Conservation (phyloP, 495 filamentous ascomycete species). For the Penicillium arizonense region DNA sequence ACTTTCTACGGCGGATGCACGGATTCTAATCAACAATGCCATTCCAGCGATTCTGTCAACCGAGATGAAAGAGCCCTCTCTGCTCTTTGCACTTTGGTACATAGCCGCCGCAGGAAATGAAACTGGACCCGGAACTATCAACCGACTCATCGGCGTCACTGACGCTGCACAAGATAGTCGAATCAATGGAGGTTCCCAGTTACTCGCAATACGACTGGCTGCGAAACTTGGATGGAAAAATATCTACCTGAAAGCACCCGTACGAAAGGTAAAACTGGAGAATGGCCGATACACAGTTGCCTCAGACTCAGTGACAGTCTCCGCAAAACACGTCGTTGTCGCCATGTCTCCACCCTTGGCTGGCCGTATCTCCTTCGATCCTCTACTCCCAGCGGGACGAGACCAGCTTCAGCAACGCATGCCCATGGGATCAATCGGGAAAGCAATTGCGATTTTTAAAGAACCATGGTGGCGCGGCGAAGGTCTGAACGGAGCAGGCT, state of each 20-base stretch:
- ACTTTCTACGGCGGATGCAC: conserved; percentile 2
- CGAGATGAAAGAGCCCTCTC: conserved; percentile 13
- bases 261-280: conserved; percentile 5
- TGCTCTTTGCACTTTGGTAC: conserved; percentile 18
- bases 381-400: conserved; percentile 14
- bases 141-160: conserved; percentile 9
- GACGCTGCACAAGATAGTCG: conserved; percentile 21
- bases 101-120: conserved; percentile 22
- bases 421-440: conserved; percentile 24
- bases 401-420: conserved; percentile 21
- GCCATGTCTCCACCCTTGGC: conserved; percentile 18
- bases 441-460: conserved; percentile 23
- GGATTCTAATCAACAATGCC: neutral
- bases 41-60: conserved; percentile 10
- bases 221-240: conserved; percentile 8
- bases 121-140: conserved; percentile 11
- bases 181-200: conserved; percentile 14
- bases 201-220: conserved; percentile 14
- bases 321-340: conserved; percentile 13
- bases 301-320: neutral
- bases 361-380: conserved; percentile 10
- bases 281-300: conserved; percentile 3
- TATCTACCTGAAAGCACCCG: conserved; percentile 7
- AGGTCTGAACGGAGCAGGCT: conserved; percentile 17
- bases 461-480: conserved; percentile 23